phyloP scores from a whole-genome alignment of 169 alveolate genomes.

The Cryptosporidium ubiquitum region DNA sequence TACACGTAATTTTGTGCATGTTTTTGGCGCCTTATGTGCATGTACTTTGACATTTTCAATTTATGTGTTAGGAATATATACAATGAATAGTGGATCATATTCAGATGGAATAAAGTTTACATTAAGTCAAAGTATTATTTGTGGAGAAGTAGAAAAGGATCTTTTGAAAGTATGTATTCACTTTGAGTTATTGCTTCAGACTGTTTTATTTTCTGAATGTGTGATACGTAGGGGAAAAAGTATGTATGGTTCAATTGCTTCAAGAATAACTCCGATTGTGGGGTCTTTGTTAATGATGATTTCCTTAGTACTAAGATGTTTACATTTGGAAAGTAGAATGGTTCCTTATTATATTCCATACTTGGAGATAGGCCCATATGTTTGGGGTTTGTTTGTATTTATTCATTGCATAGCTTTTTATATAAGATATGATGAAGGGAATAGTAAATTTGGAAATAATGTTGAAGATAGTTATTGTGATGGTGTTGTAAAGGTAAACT shows the following conservation, averaged over 20 bases:
- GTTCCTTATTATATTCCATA: constrained; percentile 46
- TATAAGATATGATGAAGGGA: constrained; percentile 18
- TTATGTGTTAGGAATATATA: not conserved
- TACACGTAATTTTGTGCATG: not conserved
- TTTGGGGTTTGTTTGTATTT: constrained; percentile 61
- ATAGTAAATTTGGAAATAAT: not conserved
- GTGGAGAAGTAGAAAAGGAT: not conserved
- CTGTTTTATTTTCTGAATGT: not conserved
- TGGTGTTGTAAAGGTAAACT: not conserved
- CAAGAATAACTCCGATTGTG: constrained; percentile 40
- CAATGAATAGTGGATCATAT: not conserved
- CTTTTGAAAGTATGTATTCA: not conserved
- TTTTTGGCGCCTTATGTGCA: not conserved
- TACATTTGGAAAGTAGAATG: constrained; percentile 2
- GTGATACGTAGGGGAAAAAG: constrained; percentile 3
- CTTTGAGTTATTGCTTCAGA: constrained; percentile 16
- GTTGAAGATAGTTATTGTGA: not conserved
- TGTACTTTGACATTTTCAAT: not conserved
- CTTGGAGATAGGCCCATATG: constrained; percentile 53
- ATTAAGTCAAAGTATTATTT: not conserved
- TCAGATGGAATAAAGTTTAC: not conserved
- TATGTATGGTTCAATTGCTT: constrained; percentile 30
- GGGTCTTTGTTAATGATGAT: constrained; percentile 26
- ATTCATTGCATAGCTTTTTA: constrained; percentile 46
- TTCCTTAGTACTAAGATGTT: constrained; percentile 25